These are phyloP conservation scores for Hypoxylon fuscum DNA, from an alignment of 495 filamentous ascomycete genomes.

Conservation along the genomic window DNA sequence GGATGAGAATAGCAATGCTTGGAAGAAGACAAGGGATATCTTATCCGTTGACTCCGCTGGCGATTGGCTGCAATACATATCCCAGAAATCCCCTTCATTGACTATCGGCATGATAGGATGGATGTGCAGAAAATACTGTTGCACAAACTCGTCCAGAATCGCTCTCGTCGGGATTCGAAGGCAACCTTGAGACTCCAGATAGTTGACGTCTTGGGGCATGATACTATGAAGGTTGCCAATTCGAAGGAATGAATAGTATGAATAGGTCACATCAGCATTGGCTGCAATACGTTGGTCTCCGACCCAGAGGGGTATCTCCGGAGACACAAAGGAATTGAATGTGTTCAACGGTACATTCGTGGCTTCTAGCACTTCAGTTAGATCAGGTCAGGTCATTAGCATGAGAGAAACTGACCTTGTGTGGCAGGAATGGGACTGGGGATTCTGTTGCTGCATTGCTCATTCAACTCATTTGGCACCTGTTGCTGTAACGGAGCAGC, in stretches of 20 bases:
- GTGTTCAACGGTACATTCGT: slow-evolving; percentile 37
- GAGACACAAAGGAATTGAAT: slow-evolving; percentile 34
- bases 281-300: slow-evolving; percentile 35
- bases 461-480: slow-evolving; percentile 5
- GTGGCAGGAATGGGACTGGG: slow-evolving; percentile 19
- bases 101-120: slow-evolving; percentile 58
- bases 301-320: slow-evolving; percentile 38
- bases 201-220: slow-evolving; percentile 55
- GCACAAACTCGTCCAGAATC: slow-evolving; percentile 55
- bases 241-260: slow-evolving; percentile 53
- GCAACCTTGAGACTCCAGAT: slow-evolving; percentile 54
- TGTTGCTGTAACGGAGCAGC: slow-evolving; percentile 1
- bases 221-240: slow-evolving; percentile 47
- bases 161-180: slow-evolving; percentile 51
- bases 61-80: slow-evolving; percentile 44
- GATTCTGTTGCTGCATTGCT: slow-evolving; percentile 17
- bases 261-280: slow-evolving; percentile 46
- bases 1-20: slow-evolving; percentile 58
- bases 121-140: slow-evolving; percentile 58
- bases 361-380: slow-evolving; percentile 24
- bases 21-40: slow-evolving; percentile 59
- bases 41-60: slow-evolving; percentile 27
- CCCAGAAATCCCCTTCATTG: slow-evolving; percentile 61
- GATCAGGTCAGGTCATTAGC: not conserved
- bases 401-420: slow-evolving; percentile 23